Evolutionary conservation across 257 asterid species (phyloP).

Genomic region (Eustoma russellianum): DNA sequence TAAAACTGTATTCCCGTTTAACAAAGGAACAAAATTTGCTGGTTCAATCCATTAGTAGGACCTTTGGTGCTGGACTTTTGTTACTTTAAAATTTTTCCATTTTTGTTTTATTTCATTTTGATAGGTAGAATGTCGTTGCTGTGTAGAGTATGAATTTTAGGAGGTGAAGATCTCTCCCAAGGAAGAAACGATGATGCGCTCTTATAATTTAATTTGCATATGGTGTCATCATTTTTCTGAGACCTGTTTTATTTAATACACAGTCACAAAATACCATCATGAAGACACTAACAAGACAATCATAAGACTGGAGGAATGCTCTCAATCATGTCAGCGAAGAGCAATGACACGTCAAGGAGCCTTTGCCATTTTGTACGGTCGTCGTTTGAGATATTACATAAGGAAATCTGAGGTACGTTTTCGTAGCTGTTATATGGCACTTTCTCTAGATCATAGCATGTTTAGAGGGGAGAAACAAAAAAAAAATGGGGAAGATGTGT

Average conservation of each 20-base stretch:
- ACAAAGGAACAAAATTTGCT: too few species aligned
- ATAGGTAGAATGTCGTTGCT: too few species aligned
- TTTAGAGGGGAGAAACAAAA: too few species aligned
- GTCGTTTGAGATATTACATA: conserved; percentile 67
- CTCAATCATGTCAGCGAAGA: conserved; percentile 58
- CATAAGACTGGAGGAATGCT: conserved; percentile 77
- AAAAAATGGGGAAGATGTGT: too few species aligned
- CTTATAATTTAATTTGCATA: conserved; percentile 7
- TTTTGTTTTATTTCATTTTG: too few species aligned
- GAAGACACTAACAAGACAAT: conserved; percentile 72
- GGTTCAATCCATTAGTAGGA: too few species aligned
- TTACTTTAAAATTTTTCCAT: too few species aligned
- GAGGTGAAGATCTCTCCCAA: too few species aligned
- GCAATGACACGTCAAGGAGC: conserved; percentile 65
- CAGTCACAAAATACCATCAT: conserved; percentile 60
- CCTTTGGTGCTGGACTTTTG: too few species aligned
- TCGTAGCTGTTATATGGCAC: conserved; percentile 5
- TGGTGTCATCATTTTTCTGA: background rate
- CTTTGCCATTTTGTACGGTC: conserved; percentile 78
- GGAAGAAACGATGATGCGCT: background rate
- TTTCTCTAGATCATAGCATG: background rate
- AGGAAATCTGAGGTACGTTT: conserved; percentile 64
- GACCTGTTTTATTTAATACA: conserved; percentile 10
- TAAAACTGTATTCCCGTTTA: too few species aligned
- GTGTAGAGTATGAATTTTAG: too few species aligned